Evolutionary conservation across 1,284 basidiomycete species (phyloP).

Genomic region (Rhodotorula sp.): DNA sequence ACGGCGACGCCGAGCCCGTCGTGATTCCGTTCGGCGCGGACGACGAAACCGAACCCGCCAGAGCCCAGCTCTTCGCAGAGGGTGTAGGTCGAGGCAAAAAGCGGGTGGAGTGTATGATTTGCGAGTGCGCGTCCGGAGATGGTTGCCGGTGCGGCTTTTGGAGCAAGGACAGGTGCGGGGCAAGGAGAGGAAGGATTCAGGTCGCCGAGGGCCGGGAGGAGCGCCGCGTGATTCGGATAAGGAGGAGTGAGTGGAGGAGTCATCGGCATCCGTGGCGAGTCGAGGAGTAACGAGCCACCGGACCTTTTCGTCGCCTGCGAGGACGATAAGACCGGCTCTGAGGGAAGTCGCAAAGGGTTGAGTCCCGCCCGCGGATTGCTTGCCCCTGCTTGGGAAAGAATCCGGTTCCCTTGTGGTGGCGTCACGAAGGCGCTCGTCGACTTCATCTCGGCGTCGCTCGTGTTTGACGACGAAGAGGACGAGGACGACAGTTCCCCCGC

Average conservation of each 20-base stretch:
- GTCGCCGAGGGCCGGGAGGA: conserved; percentile 4
- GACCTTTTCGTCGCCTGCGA: not conserved
- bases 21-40: conserved; percentile 46
- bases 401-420: conserved; percentile 14
- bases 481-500: not conserved
- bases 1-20: conserved; percentile 75
- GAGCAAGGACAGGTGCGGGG: not conserved
- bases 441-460: conserved; percentile 24
- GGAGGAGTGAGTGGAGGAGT: conserved; percentile 40
- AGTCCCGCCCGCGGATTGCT: not conserved
- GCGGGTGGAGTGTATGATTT: conserved; percentile 55
- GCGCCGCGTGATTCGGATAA: not conserved
- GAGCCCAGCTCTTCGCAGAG: conserved; percentile 73
- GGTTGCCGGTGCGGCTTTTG: conserved; percentile 10
- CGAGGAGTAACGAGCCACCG: conserved; percentile 6
- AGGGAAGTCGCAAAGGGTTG: too few relatives aligned
- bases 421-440: conserved; percentile 28
- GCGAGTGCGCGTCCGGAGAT: conserved; percentile 18
- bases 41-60: conserved; percentile 89
- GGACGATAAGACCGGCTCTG: not conserved
- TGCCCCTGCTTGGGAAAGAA: not conserved
- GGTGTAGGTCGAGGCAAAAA: conserved; percentile 66
- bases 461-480: not conserved
- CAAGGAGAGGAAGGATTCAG: conserved; percentile 6
- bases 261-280: conserved; percentile 20